Evolutionary conservation across 108 stramenopile species (phyloP).

Genomic region (Cyclotella choctawhatcheeana): DNA sequence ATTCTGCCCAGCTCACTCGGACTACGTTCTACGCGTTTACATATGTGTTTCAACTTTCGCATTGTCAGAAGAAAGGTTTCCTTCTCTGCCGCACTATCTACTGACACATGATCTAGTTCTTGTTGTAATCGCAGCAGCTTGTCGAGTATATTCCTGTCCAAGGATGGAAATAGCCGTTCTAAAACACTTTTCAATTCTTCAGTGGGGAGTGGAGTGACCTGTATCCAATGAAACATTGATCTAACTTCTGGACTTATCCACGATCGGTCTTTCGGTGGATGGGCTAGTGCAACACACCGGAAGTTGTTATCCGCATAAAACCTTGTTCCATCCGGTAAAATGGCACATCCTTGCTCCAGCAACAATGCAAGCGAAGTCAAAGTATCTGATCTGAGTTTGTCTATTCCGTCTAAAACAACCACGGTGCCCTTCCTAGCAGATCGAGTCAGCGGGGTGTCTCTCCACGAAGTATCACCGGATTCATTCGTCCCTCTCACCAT

Average conservation of each 20-base stretch:
- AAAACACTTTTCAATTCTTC: slow-evolving; percentile 47
- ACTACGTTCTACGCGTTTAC: slow-evolving; percentile 44
- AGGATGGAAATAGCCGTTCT: slow-evolving; percentile 34
- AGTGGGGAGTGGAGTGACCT: slow-evolving; percentile 41
- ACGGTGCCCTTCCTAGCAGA: slow-evolving; percentile 69
- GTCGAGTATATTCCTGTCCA: slow-evolving; percentile 34
- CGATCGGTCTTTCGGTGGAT: slow-evolving; percentile 49
- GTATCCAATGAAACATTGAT: slow-evolving; percentile 63
- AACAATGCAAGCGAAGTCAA: slow-evolving; percentile 66
- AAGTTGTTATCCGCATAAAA: slow-evolving; percentile 35
- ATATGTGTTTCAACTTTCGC: slow-evolving; percentile 63
- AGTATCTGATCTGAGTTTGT: slow-evolving; percentile 72
- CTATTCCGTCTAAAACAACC: slow-evolving; percentile 82
- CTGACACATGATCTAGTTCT: slow-evolving; percentile 44
- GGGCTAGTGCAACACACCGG: slow-evolving; percentile 52
- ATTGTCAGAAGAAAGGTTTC: slow-evolving; percentile 51
- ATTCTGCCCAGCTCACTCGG: slow-evolving; percentile 37
- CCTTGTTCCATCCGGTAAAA: slow-evolving; percentile 73
- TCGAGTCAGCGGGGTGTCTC: slow-evolving; percentile 67
- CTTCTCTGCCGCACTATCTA: slow-evolving; percentile 55
- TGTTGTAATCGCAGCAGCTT: slow-evolving; percentile 46
- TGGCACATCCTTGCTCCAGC: slow-evolving; percentile 51
- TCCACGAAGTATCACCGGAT: slow-evolving; percentile 81
- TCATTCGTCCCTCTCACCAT: slow-evolving; percentile 63
- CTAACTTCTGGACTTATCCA: slow-evolving; percentile 70